Conservation (phyloP, 768 basidiomycete genomes). For the Exsudoporus frostii region DNA sequence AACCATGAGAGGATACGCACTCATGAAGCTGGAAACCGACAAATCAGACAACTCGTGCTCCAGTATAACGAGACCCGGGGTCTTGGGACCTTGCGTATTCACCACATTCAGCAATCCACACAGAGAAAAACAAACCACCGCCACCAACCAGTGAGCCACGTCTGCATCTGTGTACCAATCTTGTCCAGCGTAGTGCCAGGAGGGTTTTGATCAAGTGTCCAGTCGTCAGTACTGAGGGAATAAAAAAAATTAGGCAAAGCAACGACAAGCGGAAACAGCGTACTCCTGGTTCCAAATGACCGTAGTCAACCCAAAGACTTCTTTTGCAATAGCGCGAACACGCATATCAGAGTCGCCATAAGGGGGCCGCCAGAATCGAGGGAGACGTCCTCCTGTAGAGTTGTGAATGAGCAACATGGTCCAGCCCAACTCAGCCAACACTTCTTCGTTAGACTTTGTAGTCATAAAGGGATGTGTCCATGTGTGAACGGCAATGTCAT, state of each 20-base stretch:
- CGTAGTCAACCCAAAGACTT: conserved; percentile 83
- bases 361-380: conserved; percentile 84
- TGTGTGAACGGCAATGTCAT: conserved; percentile 45
- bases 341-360: conserved; percentile 83
- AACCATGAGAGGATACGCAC: conserved; percentile 59
- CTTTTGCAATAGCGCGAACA: conserved; percentile 79
- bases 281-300: conserved; percentile 92
- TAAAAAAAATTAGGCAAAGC: background rate
- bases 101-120: background rate
- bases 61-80: conserved; percentile 75
- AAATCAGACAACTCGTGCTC: conserved; percentile 75
- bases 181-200: conserved; percentile 42
- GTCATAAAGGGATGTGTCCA: conserved; percentile 84
- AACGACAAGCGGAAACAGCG: conserved; percentile 14
- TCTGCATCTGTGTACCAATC: conserved; percentile 48
- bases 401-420: conserved; percentile 76
- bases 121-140: background rate
- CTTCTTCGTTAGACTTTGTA: conserved; percentile 60
- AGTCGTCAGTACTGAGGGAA: conserved; percentile 63
- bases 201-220: conserved; percentile 49
- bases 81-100: conserved; percentile 51
- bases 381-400: conserved; percentile 73
- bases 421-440: conserved; percentile 77
- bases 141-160: conserved; percentile 53
- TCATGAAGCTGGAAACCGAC: conserved; percentile 65